Percentiles rank a stretch among this genome's conserved stretches.
Evolutionary conservation across 129 eudicot species (phyloP).

Genomic region (Tanacetum coccineum): DNA sequence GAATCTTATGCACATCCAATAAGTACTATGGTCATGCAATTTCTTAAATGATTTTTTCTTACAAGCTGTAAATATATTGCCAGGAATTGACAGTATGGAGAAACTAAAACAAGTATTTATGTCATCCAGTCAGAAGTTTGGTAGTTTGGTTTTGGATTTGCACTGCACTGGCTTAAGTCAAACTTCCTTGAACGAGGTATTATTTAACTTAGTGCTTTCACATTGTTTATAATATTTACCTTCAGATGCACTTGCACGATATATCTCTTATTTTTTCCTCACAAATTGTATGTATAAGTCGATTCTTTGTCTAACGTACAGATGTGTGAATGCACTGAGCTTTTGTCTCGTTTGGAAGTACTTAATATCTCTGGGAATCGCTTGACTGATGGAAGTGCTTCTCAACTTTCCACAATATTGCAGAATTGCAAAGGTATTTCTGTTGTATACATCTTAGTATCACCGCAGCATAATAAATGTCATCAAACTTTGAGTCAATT

Average conservation of each 20-base stretch:
- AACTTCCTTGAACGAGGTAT: conserved; percentile 76
- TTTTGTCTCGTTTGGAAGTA: conserved; percentile 83
- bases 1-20: not conserved
- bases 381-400: conserved; percentile 84
- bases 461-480: not conserved
- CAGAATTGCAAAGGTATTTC: conserved; percentile 73
- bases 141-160: conserved; percentile 81
- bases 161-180: conserved; percentile 87
- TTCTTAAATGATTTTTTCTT: not conserved
- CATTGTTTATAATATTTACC: not conserved
- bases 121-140: conserved; percentile 68
- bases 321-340: conserved; percentile 84
- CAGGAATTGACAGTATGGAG: conserved; percentile 84
- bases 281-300: not conserved
- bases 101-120: conserved; percentile 61
- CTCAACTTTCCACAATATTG: conserved; percentile 74
- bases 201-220: conserved; percentile 11
- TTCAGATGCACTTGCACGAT: not conserved
- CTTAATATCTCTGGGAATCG: conserved; percentile 86
- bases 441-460: conserved; percentile 13
- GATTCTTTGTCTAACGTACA: conserved; percentile 29
- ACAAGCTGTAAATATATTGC: conserved; percentile 14
- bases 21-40: not conserved
- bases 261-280: not conserved
- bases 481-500: not conserved